A percentile compares a stretch with the other conserved stretches of the same genome.
Conservation (phyloP, 2,329 filamentous ascomycete genomes). For the Colletotrichum coccodes region DNA sequence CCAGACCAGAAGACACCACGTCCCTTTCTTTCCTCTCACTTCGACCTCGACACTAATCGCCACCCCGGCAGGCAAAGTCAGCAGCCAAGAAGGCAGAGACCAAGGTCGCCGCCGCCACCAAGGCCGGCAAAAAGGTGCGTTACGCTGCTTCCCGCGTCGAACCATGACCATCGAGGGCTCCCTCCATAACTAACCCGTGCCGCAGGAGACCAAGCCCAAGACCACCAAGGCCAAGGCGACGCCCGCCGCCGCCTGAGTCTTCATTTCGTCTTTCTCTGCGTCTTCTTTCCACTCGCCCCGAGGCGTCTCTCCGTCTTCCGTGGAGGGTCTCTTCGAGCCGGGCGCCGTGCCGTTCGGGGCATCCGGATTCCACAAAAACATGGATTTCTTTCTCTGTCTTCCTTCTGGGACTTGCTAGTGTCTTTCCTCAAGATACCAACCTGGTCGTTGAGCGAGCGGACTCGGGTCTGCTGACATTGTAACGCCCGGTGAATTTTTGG, state of each 20-base stretch:
- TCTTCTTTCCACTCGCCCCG: neutral
- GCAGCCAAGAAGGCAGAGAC: conserved; percentile 28
- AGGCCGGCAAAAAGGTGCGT: conserved; percentile 31
- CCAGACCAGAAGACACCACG: no score
- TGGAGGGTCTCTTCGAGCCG: neutral
- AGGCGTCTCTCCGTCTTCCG: neutral
- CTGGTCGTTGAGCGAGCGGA: conserved; percentile 21
- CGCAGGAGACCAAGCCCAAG: conserved; percentile 33
- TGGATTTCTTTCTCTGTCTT: neutral
- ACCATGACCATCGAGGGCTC: neutral
- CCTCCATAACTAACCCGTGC: neutral
- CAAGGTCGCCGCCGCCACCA: conserved; percentile 22
- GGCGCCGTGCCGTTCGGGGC: neutral
- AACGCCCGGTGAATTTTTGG: neutral
- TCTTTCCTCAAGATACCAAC: conserved; percentile 29
- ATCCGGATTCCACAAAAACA: neutral
- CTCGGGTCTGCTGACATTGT: conserved; percentile 2
- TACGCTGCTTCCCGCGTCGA: neutral
- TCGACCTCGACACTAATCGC: neutral
- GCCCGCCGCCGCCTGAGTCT: conserved; percentile 1
- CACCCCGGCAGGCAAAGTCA: conserved; percentile 22
- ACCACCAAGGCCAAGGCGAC: conserved; percentile 23
- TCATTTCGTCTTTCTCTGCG: neutral
- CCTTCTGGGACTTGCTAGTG: conserved; percentile 5
- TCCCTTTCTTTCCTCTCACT: neutral